Percentiles rank a stretch among this genome's conserved stretches.
These are phyloP conservation scores for Dianthus caryophyllus DNA, from an alignment of 148 eudicot genomes.

Conservation along the genomic window DNA sequence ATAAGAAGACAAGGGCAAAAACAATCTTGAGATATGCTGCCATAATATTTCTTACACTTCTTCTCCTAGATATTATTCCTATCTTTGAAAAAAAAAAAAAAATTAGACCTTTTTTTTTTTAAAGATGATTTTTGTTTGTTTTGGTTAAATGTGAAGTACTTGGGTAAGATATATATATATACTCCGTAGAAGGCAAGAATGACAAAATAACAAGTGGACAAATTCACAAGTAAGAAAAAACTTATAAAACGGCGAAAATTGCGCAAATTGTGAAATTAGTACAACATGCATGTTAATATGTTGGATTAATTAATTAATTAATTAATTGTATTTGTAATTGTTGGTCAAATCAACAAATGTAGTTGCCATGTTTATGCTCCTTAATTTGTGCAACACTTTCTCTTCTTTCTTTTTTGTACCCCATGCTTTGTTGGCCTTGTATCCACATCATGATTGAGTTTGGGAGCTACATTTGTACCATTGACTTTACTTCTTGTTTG, in stretches of 20 bases:
- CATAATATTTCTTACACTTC: constrained; percentile 1
- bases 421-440: constrained; percentile 12
- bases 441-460: constrained; percentile 21
- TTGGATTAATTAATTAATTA: neutral
- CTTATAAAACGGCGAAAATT: constrained; percentile 21
- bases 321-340: neutral
- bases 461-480: too few species aligned
- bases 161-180: constrained; percentile 8
- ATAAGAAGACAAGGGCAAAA: constrained; percentile 14
- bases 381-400: constrained; percentile 16
- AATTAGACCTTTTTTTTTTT: too few species aligned
- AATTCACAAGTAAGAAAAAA: neutral
- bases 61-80: neutral
- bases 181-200: constrained; percentile 10
- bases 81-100: neutral
- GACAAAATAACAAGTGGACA: neutral
- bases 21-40: constrained; percentile 14
- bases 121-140: neutral
- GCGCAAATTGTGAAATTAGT: constrained; percentile 8
- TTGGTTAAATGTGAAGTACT: neutral
- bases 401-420: neutral
- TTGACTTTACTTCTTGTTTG: too few species aligned
- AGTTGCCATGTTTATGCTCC: constrained; percentile 13
- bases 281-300: neutral
- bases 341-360: neutral